Evolutionary conservation across 2,329 filamentous ascomycete species (phyloP), one percentile per base, ranked within the genome.

Genomic region (Pseudogymnoascus sp.): DNA sequence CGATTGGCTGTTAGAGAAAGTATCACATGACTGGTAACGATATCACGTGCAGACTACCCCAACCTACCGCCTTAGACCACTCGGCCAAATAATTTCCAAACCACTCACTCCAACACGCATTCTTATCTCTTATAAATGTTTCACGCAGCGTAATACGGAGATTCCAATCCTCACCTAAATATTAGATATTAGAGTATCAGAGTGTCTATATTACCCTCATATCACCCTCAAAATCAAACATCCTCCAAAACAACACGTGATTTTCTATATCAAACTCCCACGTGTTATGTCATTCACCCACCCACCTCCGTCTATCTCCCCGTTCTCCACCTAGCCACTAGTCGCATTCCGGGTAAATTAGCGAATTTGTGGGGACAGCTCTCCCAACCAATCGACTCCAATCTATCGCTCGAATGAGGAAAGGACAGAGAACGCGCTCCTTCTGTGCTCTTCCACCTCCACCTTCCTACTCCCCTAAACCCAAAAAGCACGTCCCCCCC

Each of bases 391-490:
- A 55, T 55, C 49, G 12, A 1, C 12, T 30, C 14, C 25, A 3
- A 1, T 4, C 16, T 4, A 52, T 52, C 8, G n/a, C 3, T 33
- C 28, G n/a, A 55, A 55, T 55, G 49, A 33, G 49, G 49, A 55
- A 55, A 55, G 49, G 49, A 55, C 49, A 55, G 49, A 55, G 49
- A 55, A 12, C 33, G 33, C 33, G 33, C 33, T 11, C 55, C 39
- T 35, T 39, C 45, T 45, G 41, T 62, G 38, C 19, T 58, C 58
- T 49, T 60, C 60, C 49, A 55, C 49, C 28, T 49, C 45, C 45
- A 52, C 41, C 23, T 19, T n/a, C 5, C 2, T 9, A 9, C 38
- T 25, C 42, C 23, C 23, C 14, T 49, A 28, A 28, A 49, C 41
- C 41, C 41, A 25, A 49, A 30, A 52, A 30, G 45, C 45, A 52